phyloP scores from a whole-genome alignment of 106 monocot species.

The Ottelia alismoides region DNA sequence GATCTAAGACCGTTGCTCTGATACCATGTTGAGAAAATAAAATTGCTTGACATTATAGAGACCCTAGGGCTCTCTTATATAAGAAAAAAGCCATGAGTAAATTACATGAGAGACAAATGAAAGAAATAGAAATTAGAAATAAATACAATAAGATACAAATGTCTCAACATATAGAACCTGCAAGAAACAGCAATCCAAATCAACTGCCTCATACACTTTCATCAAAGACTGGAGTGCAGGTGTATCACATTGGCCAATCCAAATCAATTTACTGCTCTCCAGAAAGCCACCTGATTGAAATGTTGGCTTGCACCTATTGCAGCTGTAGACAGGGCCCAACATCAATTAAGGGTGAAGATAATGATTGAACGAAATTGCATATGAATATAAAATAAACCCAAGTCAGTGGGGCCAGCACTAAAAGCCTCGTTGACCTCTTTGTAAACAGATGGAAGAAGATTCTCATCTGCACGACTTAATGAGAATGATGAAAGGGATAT shows the following conservation, averaged over 20 bases:
- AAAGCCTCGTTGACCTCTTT: conserved; percentile 92
- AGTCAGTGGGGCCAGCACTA: conserved; percentile 76
- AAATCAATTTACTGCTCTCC: conserved; percentile 88
- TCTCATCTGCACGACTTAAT: conserved; percentile 92
- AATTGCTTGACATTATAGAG: too few species aligned
- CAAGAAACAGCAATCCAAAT: conserved; percentile 64
- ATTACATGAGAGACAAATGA: too few species aligned
- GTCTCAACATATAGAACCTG: conserved; percentile 71
- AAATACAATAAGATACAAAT: too few species aligned
- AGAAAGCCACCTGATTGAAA: conserved; percentile 62
- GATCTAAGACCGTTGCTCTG: too few species aligned
- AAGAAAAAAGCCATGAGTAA: too few species aligned
- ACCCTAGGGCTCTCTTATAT: too few species aligned
- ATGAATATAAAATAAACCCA: conserved; percentile 91
- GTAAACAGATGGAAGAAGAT: conserved; percentile 94
- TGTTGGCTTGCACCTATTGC: conserved; percentile 72
- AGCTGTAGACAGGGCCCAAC: conserved; percentile 87
- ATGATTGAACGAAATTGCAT: conserved; percentile 67
- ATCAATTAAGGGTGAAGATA: conserved; percentile 79
- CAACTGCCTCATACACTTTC: conserved; percentile 63
- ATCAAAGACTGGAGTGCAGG: conserved; percentile 78
- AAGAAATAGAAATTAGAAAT: too few species aligned
- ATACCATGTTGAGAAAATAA: too few species aligned
- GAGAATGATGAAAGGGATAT: conserved; percentile 80
- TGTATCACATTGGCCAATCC: conserved; percentile 93